Evolutionary conservation across 352 stramenopile species (phyloP).

Genomic region (Globisporangium iwayamae): DNA sequence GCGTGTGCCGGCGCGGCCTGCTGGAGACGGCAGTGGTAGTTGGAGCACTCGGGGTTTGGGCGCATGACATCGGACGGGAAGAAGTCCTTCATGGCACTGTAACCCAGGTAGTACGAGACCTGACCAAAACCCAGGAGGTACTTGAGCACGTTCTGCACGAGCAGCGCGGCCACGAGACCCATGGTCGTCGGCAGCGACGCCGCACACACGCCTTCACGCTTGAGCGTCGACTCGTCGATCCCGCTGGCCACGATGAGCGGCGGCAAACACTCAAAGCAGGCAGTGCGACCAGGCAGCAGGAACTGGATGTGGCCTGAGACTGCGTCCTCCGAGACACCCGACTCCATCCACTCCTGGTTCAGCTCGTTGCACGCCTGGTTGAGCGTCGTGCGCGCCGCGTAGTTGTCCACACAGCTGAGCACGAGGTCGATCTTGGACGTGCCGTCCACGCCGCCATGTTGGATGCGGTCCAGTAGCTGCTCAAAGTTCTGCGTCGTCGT

Average conservation of each 20-base stretch:
- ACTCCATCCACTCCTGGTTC: conserved; percentile 89
- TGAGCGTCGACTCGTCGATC: conserved; percentile 85
- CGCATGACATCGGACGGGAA: conserved; percentile 80
- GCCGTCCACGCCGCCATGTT: conserved; percentile 61
- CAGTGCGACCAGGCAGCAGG: conserved; percentile 76
- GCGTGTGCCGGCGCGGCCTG: conserved; percentile 44
- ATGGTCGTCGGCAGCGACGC: conserved; percentile 89
- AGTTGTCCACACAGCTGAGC: conserved; percentile 90
- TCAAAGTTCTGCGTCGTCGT: conserved; percentile 84
- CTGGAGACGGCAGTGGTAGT: conserved; percentile 69
- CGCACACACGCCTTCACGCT: conserved; percentile 86
- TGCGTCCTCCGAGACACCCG: conserved; percentile 87
- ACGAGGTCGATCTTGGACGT: conserved; percentile 71
- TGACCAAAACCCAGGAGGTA: conserved; percentile 82
- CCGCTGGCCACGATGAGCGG: conserved; percentile 83
- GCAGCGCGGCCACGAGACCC: conserved; percentile 79
- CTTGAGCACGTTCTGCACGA: conserved; percentile 90
- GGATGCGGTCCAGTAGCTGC: conserved; percentile 72
- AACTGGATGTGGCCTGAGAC: conserved; percentile 90
- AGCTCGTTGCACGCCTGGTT: conserved; percentile 88
- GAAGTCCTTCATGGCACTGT: conserved; percentile 87
- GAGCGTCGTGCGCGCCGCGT: conserved; percentile 79
- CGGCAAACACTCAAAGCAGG: conserved; percentile 88
- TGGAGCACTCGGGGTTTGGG: conserved; percentile 83
- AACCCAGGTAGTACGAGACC: conserved; percentile 86